Evolutionary conservation across 2,329 filamentous ascomycete species (phyloP), one percentile per base, ranked within the genome.

Genomic region (Colletotrichum kahawae): DNA sequence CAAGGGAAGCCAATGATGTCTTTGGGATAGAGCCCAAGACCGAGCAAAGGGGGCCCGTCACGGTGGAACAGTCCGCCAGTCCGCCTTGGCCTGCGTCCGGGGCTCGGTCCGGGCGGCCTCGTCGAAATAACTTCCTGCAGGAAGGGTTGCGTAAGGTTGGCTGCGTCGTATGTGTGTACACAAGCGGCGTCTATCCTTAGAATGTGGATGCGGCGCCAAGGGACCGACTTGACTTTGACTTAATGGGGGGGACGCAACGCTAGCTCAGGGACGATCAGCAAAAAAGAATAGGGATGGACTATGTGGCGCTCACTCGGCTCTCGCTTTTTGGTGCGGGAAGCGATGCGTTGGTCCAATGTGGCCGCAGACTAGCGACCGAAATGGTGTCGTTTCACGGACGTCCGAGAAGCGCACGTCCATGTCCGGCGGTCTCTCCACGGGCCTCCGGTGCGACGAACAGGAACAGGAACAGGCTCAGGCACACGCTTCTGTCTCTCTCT

Each of bases 391-490:
- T 75, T 75, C 73, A 75, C 74, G 74, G 74, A 76, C 74, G 74
- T 76, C 74, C 74, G 74, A 18, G 31, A 36, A 38, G 70, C 59
- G 74, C 74, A 70, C 38, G 59, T 57, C 51, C 74, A 70, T 33
- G 74, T 76, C 74, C 74, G 74, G 59, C 66, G 57, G 51, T 66
- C 70, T 76, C 74, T 76, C 74, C 74, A 76, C 71, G 74, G 74
- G 66, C 74, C 38, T 74, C 74, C 73, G 27, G 27, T 60, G 69
- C 70, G 64, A 60, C 57, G 57, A 31, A 72, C 57, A n/a, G 51
- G 62, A 63, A n/a, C 10, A 43, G 38, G 38, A 18, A 43, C 43
- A 43, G 16, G 38, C 9, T 43, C 36, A 24, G 24, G 31, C 31
- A 29, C n/a, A 48, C 38, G 38, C 38, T 43, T 43, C 24, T 24